These are phyloP conservation scores for rapeseed (Brassica napus) DNA, from an alignment of 345 rosid genomes.

Conservation along the genomic window DNA sequence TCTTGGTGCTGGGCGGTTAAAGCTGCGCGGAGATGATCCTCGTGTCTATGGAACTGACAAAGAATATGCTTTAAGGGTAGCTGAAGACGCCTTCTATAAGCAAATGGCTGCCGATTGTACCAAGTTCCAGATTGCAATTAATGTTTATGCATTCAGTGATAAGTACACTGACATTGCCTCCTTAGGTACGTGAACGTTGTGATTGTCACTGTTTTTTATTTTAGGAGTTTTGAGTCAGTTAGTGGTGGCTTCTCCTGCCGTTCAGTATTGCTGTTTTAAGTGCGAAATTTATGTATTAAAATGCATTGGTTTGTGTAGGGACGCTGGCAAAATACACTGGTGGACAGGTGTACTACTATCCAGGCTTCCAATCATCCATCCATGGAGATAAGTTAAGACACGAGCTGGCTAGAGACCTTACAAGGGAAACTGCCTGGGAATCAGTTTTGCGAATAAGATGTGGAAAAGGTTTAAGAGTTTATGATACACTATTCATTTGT, in stretches of 20 bases:
- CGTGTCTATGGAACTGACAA: slow-evolving; percentile 96
- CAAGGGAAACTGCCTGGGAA: slow-evolving; percentile 99
- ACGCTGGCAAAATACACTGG: slow-evolving; percentile 95
- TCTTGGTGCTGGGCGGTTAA: slow-evolving; percentile 91
- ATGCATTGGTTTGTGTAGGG: slow-evolving; percentile 48
- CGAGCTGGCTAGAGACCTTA: slow-evolving; percentile 92
- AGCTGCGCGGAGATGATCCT: slow-evolving; percentile 95
- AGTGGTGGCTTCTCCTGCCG: background rate
- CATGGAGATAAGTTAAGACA: slow-evolving; percentile 84
- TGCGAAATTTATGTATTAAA: background rate
- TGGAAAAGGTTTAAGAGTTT: slow-evolving; percentile 76
- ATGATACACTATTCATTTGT: background rate
- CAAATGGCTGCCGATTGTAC: slow-evolving; percentile 99
- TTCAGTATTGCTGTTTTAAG: background rate
- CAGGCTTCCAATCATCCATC: slow-evolving; percentile 71
- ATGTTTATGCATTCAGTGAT: slow-evolving; percentile 89
- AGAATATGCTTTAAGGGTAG: slow-evolving; percentile 76
- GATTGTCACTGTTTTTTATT: slow-evolving; percentile 8
- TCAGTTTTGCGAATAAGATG: slow-evolving; percentile 98
- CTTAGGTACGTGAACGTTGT: slow-evolving; percentile 55
- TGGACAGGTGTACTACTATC: slow-evolving; percentile 93
- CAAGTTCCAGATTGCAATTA: slow-evolving; percentile 90
- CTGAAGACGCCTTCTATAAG: slow-evolving; percentile 94
- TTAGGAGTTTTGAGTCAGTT: slow-evolving; percentile 12
- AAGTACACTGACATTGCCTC: slow-evolving; percentile 94